Base-by-base conservation (phyloP, 2,329 filamentous ascomycete species). In the Neonectria punicea region DNA sequence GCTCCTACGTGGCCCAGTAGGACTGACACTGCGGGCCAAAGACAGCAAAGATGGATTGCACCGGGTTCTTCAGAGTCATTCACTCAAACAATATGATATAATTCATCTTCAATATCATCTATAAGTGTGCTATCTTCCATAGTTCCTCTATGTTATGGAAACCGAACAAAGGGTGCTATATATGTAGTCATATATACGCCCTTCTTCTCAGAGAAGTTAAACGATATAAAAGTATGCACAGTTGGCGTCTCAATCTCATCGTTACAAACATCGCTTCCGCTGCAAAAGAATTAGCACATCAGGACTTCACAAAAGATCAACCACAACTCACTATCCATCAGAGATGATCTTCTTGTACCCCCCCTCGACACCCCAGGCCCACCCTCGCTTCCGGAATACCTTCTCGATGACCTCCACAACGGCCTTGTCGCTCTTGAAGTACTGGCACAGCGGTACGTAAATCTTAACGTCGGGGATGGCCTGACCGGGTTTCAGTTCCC, bases 401-500 rank as follows among this genome's bases (percentile, higher is more conserved):
- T 64, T 66, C 32, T 69, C 65, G 34, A 63, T 36, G 5, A 56
- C 66, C 34, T 63, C 65, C 1, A 25, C 28, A 36, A 60, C 58
- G 13, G 54, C 47, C 4, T 59, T 67, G 14, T 70, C 65, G 13
- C 53, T 69, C 39, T 53, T 53, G 18, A 56, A 63, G n/a, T 70
- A 75, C 36, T 75, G 71, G n/a, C 67, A 68, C 34, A 73, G 32
- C n/a, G 74, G 74, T 1, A 75, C 70, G 59, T 75, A 75, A 5
- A 70, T 61, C 66, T 74, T 75, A 20, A 72, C 71, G 16, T 70
- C 67, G 22, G 74, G 74, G 16, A 66, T 63, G 10, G 51, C 58
- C 10, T 70, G 60, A 1, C 71, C 69, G 9, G 73, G 69, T 60
- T 67, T 66, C 13, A 75, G 61, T 57, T 75, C 74, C 66, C 70